Percentiles rank a stretch among this genome's conserved stretches.
These are phyloP conservation scores for Austroboletus eburneus DNA, from an alignment of 768 basidiomycete species.

Conservation along the genomic window DNA sequence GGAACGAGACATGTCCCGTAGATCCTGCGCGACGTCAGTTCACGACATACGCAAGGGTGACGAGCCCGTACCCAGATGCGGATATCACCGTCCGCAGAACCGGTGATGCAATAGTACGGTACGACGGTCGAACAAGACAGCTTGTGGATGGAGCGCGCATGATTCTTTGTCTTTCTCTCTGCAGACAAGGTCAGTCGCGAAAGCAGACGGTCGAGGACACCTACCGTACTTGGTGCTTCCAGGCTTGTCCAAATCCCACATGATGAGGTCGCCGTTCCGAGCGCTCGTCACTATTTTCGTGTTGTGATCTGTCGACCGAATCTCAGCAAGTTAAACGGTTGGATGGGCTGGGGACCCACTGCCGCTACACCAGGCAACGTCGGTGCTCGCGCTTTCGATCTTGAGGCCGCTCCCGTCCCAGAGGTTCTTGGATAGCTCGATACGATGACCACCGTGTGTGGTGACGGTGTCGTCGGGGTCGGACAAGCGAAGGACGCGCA, in stretches of 20 bases:
- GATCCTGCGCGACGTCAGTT: constrained; percentile 44
- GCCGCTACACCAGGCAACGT: constrained; percentile 76
- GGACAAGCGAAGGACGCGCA: constrained; percentile 56
- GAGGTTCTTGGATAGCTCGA: constrained; percentile 71
- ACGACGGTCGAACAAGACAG: constrained; percentile 65
- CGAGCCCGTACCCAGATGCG: constrained; percentile 64
- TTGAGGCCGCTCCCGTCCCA: constrained; percentile 79
- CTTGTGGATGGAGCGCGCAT: constrained; percentile 67
- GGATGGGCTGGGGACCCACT: constrained; percentile 36
- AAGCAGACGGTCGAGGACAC: constrained; percentile 17
- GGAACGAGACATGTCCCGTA: constrained; percentile 67
- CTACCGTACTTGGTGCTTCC: constrained; percentile 68
- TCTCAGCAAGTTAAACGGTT: background rate
- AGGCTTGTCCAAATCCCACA: constrained; percentile 75
- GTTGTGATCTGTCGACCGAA: constrained; percentile 48
- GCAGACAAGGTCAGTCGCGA: constrained; percentile 9
- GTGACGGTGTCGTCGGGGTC: constrained; percentile 39
- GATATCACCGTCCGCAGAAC: constrained; percentile 76
- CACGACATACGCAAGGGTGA: background rate
- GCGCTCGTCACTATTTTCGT: constrained; percentile 80
- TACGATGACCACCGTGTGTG: constrained; percentile 52
- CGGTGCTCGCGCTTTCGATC: constrained; percentile 73
- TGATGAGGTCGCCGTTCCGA: constrained; percentile 74
- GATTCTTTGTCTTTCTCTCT: constrained; percentile 68
- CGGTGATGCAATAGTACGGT: constrained; percentile 71